Conservation (phyloP, 106 monocot species). For the Dioscorea dumetorum region DNA sequence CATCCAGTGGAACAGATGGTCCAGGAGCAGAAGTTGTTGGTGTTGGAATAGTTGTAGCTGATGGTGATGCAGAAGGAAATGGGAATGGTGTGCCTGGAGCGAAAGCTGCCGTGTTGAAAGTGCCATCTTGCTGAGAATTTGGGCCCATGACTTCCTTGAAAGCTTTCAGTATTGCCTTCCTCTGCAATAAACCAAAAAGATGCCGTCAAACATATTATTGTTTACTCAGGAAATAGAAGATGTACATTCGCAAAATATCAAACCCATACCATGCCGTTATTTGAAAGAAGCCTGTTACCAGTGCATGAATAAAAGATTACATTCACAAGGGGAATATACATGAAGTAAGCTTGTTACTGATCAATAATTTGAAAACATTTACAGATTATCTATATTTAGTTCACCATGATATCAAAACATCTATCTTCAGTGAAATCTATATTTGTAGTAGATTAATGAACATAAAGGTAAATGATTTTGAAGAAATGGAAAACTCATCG, state of each 20-base stretch:
- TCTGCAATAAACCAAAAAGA: constrained; percentile 2
- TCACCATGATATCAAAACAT: too few relatives aligned
- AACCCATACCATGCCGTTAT: not conserved
- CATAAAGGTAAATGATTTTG: too few relatives aligned
- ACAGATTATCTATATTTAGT: too few relatives aligned
- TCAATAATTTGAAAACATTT: too few relatives aligned
- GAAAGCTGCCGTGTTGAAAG: constrained; percentile 6
- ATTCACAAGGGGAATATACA: not conserved
- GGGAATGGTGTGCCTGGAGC: constrained; percentile 11
- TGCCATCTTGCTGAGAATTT: constrained; percentile 8
- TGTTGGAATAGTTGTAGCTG: not conserved
- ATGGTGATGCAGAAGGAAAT: constrained; percentile 7
- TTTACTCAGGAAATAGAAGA: not conserved
- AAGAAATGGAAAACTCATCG: too few relatives aligned
- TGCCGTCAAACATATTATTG: not conserved
- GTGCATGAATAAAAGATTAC: not conserved
- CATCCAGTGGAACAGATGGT: constrained; percentile 3
- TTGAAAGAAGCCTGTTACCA: too few relatives aligned
- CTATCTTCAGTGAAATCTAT: too few relatives aligned
- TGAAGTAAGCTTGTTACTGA: not conserved
- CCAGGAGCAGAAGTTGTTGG: constrained; percentile 2
- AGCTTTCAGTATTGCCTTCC: constrained; percentile 10
- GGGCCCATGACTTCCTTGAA: constrained; percentile 16
- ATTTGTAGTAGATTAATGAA: too few relatives aligned
- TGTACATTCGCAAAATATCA: not conserved